These are phyloP conservation scores for Guyanaporus albipodus DNA, from an alignment of 768 basidiomycete genomes.

Conservation along the genomic window DNA sequence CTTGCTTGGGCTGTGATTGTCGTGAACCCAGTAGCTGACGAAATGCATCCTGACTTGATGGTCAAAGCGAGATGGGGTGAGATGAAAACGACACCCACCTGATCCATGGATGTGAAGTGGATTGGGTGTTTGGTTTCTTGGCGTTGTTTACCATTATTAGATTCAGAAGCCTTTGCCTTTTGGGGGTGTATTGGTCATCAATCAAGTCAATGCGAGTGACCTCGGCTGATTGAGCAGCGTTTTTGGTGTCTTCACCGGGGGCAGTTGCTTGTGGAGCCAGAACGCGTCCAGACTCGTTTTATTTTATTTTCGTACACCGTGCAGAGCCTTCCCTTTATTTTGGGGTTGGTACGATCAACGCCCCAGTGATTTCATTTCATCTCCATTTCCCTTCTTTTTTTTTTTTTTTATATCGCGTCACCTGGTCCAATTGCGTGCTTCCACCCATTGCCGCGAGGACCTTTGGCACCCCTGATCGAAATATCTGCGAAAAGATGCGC, in stretches of 20 bases:
- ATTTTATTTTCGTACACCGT: not conserved
- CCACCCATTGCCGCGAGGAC: slow-evolving; percentile 15
- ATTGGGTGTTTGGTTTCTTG: not conserved
- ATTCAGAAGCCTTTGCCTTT: slow-evolving; percentile 21
- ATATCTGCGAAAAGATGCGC: slow-evolving; percentile 20
- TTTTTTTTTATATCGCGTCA: slow-evolving; percentile 16
- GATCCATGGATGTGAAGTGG: slow-evolving; percentile 23
- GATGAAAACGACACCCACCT: slow-evolving; percentile 12
- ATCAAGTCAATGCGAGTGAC: not conserved
- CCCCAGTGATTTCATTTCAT: slow-evolving; percentile 1
- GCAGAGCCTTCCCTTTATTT: not conserved
- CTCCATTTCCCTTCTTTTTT: slow-evolving; percentile 5
- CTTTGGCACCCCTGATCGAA: slow-evolving; percentile 30
- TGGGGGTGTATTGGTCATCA: slow-evolving; percentile 7
- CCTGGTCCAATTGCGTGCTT: slow-evolving; percentile 11
- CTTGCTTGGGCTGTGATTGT: slow-evolving; percentile 13
- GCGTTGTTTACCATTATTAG: slow-evolving; percentile 30
- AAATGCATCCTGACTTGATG: slow-evolving; percentile 52
- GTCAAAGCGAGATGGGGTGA: not conserved
- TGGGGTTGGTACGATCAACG: slow-evolving; percentile 4
- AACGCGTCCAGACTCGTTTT: not conserved
- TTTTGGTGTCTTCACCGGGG: not conserved
- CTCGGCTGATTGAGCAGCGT: not conserved
- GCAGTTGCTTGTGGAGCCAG: not conserved
- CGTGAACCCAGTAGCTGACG: slow-evolving; percentile 44